Evolutionary conservation across 2,329 filamentous ascomycete species (phyloP).

Genomic region (Diaporthe vexans): DNA sequence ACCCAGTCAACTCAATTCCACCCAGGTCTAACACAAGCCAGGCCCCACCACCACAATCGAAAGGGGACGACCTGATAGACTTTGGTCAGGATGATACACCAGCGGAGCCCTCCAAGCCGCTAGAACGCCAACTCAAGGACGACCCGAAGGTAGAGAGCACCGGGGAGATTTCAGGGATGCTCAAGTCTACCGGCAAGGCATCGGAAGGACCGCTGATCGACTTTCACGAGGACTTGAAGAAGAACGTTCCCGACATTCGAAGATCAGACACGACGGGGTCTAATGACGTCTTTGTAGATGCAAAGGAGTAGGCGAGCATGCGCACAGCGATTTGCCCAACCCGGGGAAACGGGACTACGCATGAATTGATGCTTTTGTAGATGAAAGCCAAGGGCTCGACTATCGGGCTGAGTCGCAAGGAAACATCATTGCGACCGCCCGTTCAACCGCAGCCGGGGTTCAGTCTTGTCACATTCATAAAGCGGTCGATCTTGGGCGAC

Average conservation of each 20-base stretch:
- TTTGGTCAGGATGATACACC: slow-evolving; percentile 62
- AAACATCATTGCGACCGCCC: background rate
- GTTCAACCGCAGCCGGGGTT: background rate
- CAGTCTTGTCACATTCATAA: background rate
- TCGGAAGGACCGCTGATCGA: slow-evolving; percentile 66
- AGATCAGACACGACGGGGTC: slow-evolving; percentile 54
- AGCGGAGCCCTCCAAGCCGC: slow-evolving; percentile 33
- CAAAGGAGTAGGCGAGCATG: slow-evolving; percentile 47
- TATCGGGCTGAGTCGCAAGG: background rate
- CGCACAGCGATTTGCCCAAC: background rate
- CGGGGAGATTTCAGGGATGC: slow-evolving; percentile 59
- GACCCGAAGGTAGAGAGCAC: slow-evolving; percentile 45
- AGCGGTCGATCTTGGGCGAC: background rate
- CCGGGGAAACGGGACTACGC: background rate
- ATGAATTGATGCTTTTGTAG: slow-evolving; percentile 11
- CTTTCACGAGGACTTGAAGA: slow-evolving; percentile 68
- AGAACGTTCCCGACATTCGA: slow-evolving; percentile 58
- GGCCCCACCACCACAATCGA: slow-evolving; percentile 40
- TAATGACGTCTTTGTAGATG: slow-evolving; percentile 57
- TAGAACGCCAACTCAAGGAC: slow-evolving; percentile 27
- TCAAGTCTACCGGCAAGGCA: slow-evolving; percentile 62
- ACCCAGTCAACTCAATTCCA: slow-evolving; percentile 69
- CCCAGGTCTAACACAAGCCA: slow-evolving; percentile 53
- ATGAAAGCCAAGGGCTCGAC: slow-evolving; percentile 11
- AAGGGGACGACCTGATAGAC: slow-evolving; percentile 66